Base-by-base conservation (phyloP, 2,329 filamentous ascomycete species). In the Arthrobotrys pseudoclavata region DNA sequence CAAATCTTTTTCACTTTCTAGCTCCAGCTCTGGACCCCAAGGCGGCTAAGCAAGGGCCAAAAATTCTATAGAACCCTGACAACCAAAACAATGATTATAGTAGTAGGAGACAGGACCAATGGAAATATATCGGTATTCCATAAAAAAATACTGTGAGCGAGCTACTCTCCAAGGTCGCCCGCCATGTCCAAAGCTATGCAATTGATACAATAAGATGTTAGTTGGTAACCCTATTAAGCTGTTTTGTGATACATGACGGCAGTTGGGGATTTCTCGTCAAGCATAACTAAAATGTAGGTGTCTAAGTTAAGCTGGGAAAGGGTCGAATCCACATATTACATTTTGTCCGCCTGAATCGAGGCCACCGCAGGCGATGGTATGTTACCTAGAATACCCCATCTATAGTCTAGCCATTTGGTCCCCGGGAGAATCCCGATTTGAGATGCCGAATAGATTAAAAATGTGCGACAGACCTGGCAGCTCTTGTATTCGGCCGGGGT, bases 381-480 rank as follows among this genome's bases (percentile, higher is more conserved):
- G 34, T 15, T 20, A 20, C 20, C 20, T 13, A 42, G 31, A 60
- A 57, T 53, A 22, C 52, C 52, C 29, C 29, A 57, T 57, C 52
- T 10, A n/a, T 57, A n/a, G 29, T 37, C 3, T 37, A 22, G n/a
- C 10, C 29, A 13, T 57, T 57, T 22, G 52, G 24, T 12, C n/a
- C 4, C 50, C 52, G 29, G 31, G 29, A 22, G 29, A 57, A 57
- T 42, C 61, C 61, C 61, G 61, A 37, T 26, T 74, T 74, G 13
- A 29, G 29, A 52, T 66, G 37, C 50, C 52, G 26, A 31, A 67
- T 74, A n/a, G 24, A 74, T 50, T 47, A 24, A 48, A 50, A 60
- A 74, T 74, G 42, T 45, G 52, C 69, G 15, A n/a, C n/a, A 12
- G 20, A 15, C 55, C 53, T 61, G 18, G 67, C 53, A 69, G 31